phyloP scores from a whole-genome alignment of 2,329 filamentous ascomycete genomes.

The Sclerotinia minor region DNA sequence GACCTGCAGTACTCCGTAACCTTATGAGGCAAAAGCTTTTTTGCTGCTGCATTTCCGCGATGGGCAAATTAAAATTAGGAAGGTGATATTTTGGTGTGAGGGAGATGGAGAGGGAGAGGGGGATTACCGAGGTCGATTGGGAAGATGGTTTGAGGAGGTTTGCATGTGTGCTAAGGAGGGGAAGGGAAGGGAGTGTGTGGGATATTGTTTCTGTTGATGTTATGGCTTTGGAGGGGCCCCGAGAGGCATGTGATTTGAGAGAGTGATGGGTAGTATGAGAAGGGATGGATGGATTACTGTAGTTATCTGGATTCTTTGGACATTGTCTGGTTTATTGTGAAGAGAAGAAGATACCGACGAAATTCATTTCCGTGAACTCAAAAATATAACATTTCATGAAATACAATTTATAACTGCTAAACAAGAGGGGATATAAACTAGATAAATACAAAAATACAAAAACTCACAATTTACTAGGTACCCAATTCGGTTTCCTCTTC shows the following conservation, averaged over 20 bases:
- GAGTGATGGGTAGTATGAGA: constrained; percentile 45
- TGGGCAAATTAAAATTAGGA: constrained; percentile 39
- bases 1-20: too few relatives aligned
- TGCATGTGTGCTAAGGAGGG: constrained; percentile 41
- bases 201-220: constrained; percentile 44
- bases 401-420: background rate
- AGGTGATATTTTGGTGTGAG: constrained; percentile 25
- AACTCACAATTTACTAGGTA: constrained; percentile 58
- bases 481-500: constrained; percentile 70
- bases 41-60: constrained; percentile 44
- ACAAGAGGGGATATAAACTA: constrained; percentile 11
- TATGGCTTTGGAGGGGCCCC: constrained; percentile 43
- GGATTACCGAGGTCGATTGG: constrained; percentile 21
- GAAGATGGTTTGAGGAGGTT: constrained; percentile 29
- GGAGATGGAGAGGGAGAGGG: constrained; percentile 23
- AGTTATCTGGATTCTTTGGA: constrained; percentile 35
- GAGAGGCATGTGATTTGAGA: constrained; percentile 45
- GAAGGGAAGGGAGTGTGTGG: constrained; percentile 35
- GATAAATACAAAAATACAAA: constrained; percentile 13
- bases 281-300: constrained; percentile 41
- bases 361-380: background rate
- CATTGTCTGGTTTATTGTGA: background rate
- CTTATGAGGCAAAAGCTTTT: constrained; percentile 42
- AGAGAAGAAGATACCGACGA: background rate
- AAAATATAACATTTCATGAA: background rate